Evolutionary conservation across 2,329 filamentous ascomycete genomes (phyloP), one percentile per base, ranked within the genome.

Genomic region (Aureobasidium zeae): DNA sequence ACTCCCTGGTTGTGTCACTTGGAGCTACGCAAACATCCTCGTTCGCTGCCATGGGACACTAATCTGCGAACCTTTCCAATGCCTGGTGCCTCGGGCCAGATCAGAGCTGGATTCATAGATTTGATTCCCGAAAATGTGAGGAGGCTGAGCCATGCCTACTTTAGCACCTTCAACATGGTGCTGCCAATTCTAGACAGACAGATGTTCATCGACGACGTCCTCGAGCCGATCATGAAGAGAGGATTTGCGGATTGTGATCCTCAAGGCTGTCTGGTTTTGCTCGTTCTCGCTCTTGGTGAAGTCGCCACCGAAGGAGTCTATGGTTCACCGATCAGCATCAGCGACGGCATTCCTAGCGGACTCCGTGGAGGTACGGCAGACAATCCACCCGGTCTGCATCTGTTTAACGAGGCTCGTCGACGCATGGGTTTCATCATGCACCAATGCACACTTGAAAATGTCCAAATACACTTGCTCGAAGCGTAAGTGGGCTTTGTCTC

Each of bases 381-480:
- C 11, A 63, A 62, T 13, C 76, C 76, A 2, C 76, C 77, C 0
- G 77, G 77, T 0, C 55, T 80, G 2, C 65, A 66, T 1, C 66
- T 77, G 25, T 80, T 79, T 58, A 80, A 80, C 49, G 76, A 79
- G 56, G 77, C 75, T 12, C 66, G 76, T 38, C 70, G 68, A 46
- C 65, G 74, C n/a, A 66, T 79, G 54, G 76, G 77, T 0, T 78
- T 77, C 53, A 65, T 71, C 8, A 53, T 72, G 42, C 71, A 70
- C 2, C 69, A 74, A 17, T 74, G 68, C 52, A 74, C 67, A 37
- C 56, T 80, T 19, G 74, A 78, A 51, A 77, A 73, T 47, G 66
- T 79, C 6, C 77, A 80, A 52, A 69, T 76, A 33, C 69, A 72
- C 51, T 64, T 75, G 5, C 60, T 81, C 20, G 67, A 73, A 46